Evolutionary conservation across 2,329 filamentous ascomycete species (phyloP).

Genomic region (Aureobasidium pullulans): DNA sequence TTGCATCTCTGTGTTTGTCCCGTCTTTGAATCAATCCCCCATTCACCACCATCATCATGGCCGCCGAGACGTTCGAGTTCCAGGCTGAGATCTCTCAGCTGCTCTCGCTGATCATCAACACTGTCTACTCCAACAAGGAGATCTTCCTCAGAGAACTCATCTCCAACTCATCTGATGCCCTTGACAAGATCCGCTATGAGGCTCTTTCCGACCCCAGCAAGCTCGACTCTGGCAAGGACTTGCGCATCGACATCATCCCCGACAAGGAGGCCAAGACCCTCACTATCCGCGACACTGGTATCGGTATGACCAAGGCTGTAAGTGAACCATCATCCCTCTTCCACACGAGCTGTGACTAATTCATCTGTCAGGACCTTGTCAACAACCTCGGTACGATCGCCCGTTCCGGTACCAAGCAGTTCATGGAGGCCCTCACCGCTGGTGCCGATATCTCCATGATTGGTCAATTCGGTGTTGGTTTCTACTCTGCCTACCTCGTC

Average conservation of each 20-base stretch:
- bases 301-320: conserved; percentile 97
- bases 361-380: conserved; percentile 69
- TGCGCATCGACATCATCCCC: conserved; percentile 98
- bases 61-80: conserved; percentile 96
- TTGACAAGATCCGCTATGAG: conserved; percentile 99
- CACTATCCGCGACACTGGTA: conserved; percentile 95
- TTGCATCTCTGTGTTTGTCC: conserved; percentile 3
- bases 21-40: conserved; percentile 5
- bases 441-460: conserved; percentile 99
- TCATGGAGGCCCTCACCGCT: conserved; percentile 98
- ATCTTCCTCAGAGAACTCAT: conserved; percentile 98
- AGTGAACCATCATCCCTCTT: conserved; percentile 34
- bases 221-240: conserved; percentile 95
- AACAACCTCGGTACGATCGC: conserved; percentile 99
- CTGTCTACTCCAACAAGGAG: conserved; percentile 99
- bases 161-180: conserved; percentile 96
- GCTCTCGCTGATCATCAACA: conserved; percentile 99
- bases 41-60: conserved; percentile 52
- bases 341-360: conserved; percentile 28
- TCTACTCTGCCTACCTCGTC: conserved; percentile 99
- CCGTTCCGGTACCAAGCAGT: conserved; percentile 98
- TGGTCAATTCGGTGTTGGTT: conserved; percentile 99
- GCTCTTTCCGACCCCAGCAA: conserved; percentile 93
- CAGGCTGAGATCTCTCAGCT: conserved; percentile 99
- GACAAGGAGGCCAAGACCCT: conserved; percentile 96